phyloP scores from a whole-genome alignment of 2,329 filamentous ascomycete species.

The Exserohilum rostratum region DNA sequence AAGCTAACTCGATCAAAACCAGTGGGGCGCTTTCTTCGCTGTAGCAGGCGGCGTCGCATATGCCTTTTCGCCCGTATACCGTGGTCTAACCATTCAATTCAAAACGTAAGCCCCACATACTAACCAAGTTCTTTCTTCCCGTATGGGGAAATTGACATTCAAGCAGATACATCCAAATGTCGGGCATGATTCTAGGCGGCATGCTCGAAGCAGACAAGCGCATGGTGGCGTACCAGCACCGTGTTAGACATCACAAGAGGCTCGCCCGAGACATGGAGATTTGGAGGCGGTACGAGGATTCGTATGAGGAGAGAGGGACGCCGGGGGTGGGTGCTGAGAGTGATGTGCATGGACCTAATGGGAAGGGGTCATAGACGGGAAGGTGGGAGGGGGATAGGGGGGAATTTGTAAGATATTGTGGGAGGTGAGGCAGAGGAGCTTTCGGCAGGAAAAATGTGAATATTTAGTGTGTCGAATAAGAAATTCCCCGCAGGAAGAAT shows the following conservation, averaged over 20 bases:
- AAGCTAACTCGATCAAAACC: neutral
- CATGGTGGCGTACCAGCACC: constrained; percentile 70
- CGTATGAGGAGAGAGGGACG: constrained; percentile 55
- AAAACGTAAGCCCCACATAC: constrained; percentile 33
- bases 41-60: constrained; percentile 68
- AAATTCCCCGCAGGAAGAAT: too few relatives aligned
- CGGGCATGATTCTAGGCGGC: constrained; percentile 79
- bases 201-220: constrained; percentile 77
- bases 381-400: neutral
- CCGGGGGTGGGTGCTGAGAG: constrained; percentile 46
- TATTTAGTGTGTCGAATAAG: too few relatives aligned
- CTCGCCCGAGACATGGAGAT: constrained; percentile 68
- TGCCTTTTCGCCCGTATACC: constrained; percentile 72
- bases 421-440: neutral
- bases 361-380: neutral
- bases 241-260: constrained; percentile 68
- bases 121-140: too few relatives aligned
- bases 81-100: constrained; percentile 55
- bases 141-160: too few relatives aligned
- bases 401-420: neutral
- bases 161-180: constrained; percentile 78
- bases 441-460: neutral
- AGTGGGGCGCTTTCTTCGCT: constrained; percentile 73
- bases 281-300: constrained; percentile 71
- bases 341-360: constrained; percentile 26